These are phyloP conservation scores for Pythium rhizo-oryzae DNA, from an alignment of 352 stramenopile species.

Conservation along the genomic window DNA sequence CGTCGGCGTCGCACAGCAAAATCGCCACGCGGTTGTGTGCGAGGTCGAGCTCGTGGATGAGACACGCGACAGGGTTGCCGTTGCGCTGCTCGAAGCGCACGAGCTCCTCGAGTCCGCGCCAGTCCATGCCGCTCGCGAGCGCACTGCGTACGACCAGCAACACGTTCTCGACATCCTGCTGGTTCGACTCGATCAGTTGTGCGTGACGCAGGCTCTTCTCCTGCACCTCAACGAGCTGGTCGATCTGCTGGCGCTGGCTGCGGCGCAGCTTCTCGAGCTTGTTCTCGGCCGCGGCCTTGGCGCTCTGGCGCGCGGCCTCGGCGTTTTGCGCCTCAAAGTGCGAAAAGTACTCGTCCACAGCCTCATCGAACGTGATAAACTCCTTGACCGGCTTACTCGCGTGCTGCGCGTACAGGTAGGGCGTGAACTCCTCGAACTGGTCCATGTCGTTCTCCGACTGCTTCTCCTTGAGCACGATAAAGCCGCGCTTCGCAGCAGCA, in stretches of 20 bases:
- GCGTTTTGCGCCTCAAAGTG: conserved; percentile 88
- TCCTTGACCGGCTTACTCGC: conserved; percentile 62
- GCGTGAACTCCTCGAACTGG: conserved; percentile 94
- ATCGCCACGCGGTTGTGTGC: conserved; percentile 83
- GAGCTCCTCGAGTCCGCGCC: conserved; percentile 94
- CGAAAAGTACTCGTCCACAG: conserved; percentile 98
- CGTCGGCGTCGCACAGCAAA: conserved; percentile 68
- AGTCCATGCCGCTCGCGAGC: conserved; percentile 97
- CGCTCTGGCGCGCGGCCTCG: conserved; percentile 75
- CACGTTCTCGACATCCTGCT: conserved; percentile 85
- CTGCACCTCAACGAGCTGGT: conserved; percentile 66
- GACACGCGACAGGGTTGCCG: conserved; percentile 88
- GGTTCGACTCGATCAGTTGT: conserved; percentile 72
- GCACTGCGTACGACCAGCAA: conserved; percentile 93
- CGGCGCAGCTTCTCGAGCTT: conserved; percentile 92
- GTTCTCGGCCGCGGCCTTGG: conserved; percentile 73
- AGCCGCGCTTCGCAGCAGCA: conserved; percentile 51
- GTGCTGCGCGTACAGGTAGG: conserved; percentile 82
- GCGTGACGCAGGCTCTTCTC: conserved; percentile 67
- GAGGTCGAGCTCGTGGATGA: conserved; percentile 84
- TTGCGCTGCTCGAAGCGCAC: conserved; percentile 95
- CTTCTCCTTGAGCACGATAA: conserved; percentile 71
- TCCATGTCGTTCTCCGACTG: conserved; percentile 32
- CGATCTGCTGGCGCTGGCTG: conserved; percentile 81
- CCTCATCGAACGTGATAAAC: conserved; percentile 92